Evolutionary conservation across 2,329 filamentous ascomycete genomes (phyloP).

Genomic region (Penicillium crustosum): DNA sequence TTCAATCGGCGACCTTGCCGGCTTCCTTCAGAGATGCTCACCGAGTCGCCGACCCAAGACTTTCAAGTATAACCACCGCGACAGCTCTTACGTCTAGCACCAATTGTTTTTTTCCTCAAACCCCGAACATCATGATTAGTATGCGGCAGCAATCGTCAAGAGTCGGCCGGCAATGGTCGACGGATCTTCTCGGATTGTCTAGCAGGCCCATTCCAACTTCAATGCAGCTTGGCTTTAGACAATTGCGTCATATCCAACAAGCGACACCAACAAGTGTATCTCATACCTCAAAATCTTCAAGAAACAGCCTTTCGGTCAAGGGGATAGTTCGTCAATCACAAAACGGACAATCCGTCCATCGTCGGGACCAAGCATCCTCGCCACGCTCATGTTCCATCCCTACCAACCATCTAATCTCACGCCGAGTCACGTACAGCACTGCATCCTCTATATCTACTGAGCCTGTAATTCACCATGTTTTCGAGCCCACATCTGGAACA

Average conservation of each 20-base stretch:
- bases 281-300: neutral
- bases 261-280: neutral
- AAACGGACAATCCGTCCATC: neutral
- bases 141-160: neutral
- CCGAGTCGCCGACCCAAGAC: conserved; percentile 3
- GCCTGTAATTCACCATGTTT: conserved; percentile 33
- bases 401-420: neutral
- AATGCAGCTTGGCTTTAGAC: neutral
- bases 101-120: neutral
- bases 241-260: neutral
- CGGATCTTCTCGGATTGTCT: neutral
- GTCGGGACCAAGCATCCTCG: neutral
- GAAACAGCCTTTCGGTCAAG: neutral
- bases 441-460: neutral
- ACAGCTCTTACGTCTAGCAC: neutral
- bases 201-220: neutral
- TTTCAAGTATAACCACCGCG: neutral
- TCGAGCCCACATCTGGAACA: conserved; percentile 50
- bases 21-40: neutral
- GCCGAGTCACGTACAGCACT: conserved; percentile 11
- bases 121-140: neutral
- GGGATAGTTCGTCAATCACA: neutral
- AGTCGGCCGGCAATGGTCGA: neutral
- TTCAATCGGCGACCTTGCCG: neutral
- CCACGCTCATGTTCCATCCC: neutral